phyloP scores from a whole-genome alignment of 495 filamentous ascomycete species.

The Hyaloscypha finlandica region DNA sequence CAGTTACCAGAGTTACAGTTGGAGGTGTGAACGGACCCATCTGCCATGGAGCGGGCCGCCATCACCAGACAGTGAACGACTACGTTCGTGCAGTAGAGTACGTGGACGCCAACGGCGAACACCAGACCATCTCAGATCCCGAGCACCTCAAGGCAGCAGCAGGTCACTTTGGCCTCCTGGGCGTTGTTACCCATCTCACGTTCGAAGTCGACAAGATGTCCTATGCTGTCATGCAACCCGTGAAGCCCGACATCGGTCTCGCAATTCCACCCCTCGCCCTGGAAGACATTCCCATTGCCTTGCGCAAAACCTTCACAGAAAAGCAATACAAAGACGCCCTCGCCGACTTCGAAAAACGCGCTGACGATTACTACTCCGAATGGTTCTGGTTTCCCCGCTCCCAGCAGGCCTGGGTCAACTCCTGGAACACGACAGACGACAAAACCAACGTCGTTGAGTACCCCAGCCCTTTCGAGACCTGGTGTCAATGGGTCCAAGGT shows the following conservation, averaged over 20 bases:
- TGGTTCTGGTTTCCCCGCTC: constrained; percentile 59
- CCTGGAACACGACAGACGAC: constrained; percentile 47
- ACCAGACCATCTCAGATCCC: constrained; percentile 45
- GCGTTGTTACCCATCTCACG: constrained; percentile 56
- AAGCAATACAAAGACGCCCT: constrained; percentile 35
- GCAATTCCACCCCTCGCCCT: constrained; percentile 47
- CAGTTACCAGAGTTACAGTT: constrained; percentile 42
- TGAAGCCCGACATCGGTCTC: constrained; percentile 44
- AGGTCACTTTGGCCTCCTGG: constrained; percentile 54
- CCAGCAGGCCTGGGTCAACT: constrained; percentile 49
- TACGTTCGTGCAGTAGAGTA: constrained; percentile 52
- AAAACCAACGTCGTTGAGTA: constrained; percentile 40
- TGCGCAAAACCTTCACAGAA: constrained; percentile 38
- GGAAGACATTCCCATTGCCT: constrained; percentile 43
- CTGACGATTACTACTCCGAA: constrained; percentile 51
- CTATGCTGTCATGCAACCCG: constrained; percentile 49
- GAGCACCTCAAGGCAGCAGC: constrained; percentile 46
- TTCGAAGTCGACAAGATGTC: constrained; percentile 53
- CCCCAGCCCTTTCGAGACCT: constrained; percentile 40
- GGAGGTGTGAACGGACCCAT: constrained; percentile 54
- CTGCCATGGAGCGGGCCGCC: constrained; percentile 52
- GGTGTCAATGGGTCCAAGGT: constrained; percentile 48
- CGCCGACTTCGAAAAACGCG: constrained; percentile 39
- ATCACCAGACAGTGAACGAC: constrained; percentile 49
- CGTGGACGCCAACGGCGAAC: constrained; percentile 50